Evolutionary conservation across 2,329 filamentous ascomycete genomes (phyloP).

Genomic region (Fusarium tanahbumbuense): DNA sequence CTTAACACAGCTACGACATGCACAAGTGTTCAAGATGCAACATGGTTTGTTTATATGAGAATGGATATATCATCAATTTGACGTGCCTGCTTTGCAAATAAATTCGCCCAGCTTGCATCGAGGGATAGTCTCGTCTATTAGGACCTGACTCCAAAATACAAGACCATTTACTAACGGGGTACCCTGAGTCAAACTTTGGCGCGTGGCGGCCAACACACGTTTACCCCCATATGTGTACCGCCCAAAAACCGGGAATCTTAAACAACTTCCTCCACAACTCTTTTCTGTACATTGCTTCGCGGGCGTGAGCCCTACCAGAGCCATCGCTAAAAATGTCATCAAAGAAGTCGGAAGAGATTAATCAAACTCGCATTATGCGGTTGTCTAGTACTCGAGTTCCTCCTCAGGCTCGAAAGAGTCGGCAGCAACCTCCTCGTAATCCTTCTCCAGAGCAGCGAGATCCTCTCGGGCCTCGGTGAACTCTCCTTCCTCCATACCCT

Average conservation of each 20-base stretch:
- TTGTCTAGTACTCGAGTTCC: conserved; percentile 79
- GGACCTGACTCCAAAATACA: conserved; percentile 44
- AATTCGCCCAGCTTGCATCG: conserved; percentile 32
- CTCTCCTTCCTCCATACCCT: conserved; percentile 93
- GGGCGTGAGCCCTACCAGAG: conserved; percentile 25
- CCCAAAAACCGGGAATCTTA: conserved; percentile 48
- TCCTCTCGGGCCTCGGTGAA: conserved; percentile 90
- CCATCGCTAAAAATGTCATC: conserved; percentile 32
- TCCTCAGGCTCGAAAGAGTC: conserved; percentile 76
- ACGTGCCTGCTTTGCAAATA: conserved; percentile 47
- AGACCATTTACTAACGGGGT: conserved; percentile 43
- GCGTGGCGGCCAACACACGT: conserved; percentile 41
- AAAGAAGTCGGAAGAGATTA: conserved; percentile 41
- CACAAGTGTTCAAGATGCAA: background rate
- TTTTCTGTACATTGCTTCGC: conserved; percentile 36
- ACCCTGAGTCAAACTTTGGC: conserved; percentile 42
- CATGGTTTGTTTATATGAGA: conserved; percentile 11
- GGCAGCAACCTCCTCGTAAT: conserved; percentile 85
- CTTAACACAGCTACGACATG: background rate
- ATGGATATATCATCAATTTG: conserved; percentile 50
- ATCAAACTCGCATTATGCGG: conserved; percentile 25
- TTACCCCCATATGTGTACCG: conserved; percentile 38
- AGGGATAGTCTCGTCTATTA: conserved; percentile 49
- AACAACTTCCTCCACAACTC: conserved; percentile 43
- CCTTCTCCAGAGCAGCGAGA: conserved; percentile 84